Percentiles rank a stretch among this genome's conserved stretches.
Evolutionary conservation across 2,329 filamentous ascomycete species (phyloP).

Genomic region (Trichoderma cornu-damae): DNA sequence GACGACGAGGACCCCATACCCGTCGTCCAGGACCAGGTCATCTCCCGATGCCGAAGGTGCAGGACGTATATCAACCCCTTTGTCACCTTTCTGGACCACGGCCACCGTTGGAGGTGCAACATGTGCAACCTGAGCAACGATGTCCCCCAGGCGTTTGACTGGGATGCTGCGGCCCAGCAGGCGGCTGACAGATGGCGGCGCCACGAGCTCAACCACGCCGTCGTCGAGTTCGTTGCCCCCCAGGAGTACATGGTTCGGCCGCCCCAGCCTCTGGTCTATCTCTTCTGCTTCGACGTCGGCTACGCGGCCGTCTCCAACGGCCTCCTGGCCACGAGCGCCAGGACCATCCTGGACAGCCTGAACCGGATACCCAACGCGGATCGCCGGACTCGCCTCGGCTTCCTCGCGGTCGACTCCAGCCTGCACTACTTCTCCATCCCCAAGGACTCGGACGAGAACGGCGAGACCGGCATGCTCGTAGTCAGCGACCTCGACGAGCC

Average conservation of each 20-base stretch:
- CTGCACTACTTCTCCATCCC: slow-evolving; percentile 95
- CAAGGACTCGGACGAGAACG: slow-evolving; percentile 77
- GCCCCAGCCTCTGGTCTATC: slow-evolving; percentile 89
- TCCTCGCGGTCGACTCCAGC: slow-evolving; percentile 90
- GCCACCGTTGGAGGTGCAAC: slow-evolving; percentile 97
- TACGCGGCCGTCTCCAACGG: slow-evolving; percentile 85
- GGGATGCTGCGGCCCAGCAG: slow-evolving; percentile 90
- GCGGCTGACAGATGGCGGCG: slow-evolving; percentile 88
- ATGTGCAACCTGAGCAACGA: slow-evolving; percentile 99
- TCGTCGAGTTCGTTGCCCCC: slow-evolving; percentile 94
- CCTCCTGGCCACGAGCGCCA: slow-evolving; percentile 82
- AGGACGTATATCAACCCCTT: slow-evolving; percentile 97
- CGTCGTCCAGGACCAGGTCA: slow-evolving; percentile 92
- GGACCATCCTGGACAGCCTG: slow-evolving; percentile 90
- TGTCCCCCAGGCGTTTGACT: slow-evolving; percentile 98
- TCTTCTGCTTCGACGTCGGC: slow-evolving; percentile 94
- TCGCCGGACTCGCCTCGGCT: slow-evolving; percentile 83
- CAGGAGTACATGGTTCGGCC: slow-evolving; percentile 99
- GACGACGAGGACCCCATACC: slow-evolving; percentile 89
- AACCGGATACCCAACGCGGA: slow-evolving; percentile 98
- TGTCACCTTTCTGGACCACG: slow-evolving; percentile 92
- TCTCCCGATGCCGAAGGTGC: slow-evolving; percentile 92
- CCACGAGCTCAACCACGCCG: slow-evolving; percentile 89
- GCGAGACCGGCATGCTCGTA: slow-evolving; percentile 85
- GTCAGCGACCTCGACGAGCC: slow-evolving; percentile 94